Evolutionary conservation across 768 basidiomycete genomes (phyloP).

Genomic region (Pleurotus ostreatus): DNA sequence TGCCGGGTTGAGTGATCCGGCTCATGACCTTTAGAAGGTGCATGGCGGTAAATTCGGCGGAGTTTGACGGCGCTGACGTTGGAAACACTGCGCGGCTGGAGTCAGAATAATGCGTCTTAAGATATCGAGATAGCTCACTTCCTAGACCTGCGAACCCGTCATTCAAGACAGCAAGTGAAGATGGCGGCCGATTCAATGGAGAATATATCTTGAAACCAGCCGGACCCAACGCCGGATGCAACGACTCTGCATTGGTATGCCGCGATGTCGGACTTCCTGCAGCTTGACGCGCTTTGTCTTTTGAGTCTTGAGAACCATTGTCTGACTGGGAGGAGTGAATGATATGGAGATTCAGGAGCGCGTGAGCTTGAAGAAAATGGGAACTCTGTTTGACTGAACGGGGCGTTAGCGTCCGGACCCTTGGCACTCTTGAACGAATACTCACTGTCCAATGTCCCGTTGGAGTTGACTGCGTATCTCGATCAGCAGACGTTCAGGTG

Average conservation of each 20-base stretch:
- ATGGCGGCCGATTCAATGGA: conserved; percentile 28
- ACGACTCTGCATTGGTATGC: conserved; percentile 32
- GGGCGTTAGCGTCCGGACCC: neutral
- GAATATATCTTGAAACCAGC: conserved; percentile 64
- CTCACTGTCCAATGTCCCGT: conserved; percentile 70
- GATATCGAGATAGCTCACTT: neutral
- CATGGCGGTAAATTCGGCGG: conserved; percentile 71
- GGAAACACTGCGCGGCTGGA: conserved; percentile 20
- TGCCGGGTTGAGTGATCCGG: conserved; percentile 61
- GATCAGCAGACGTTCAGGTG: neutral
- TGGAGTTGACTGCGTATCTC: conserved; percentile 57
- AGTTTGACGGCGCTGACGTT: conserved; percentile 41
- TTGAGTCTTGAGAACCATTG: conserved; percentile 21
- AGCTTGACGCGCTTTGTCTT: conserved; percentile 26
- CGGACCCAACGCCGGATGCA: conserved; percentile 56
- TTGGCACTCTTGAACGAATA: neutral
- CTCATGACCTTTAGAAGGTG: conserved; percentile 81
- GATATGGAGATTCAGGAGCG: conserved; percentile 81
- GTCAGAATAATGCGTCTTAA: neutral
- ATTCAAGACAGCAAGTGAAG: conserved; percentile 4
- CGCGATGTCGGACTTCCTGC: conserved; percentile 26
- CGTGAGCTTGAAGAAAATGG: conserved; percentile 82
- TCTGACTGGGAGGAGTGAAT: conserved; percentile 72
- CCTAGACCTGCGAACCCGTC: neutral
- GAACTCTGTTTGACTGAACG: conserved; percentile 69